A percentile compares a stretch with the other conserved stretches of the same genome.
Evolutionary conservation across 371 early-diverging fungal genomes (phyloP).

Genomic region (Chytridiales sp.): DNA sequence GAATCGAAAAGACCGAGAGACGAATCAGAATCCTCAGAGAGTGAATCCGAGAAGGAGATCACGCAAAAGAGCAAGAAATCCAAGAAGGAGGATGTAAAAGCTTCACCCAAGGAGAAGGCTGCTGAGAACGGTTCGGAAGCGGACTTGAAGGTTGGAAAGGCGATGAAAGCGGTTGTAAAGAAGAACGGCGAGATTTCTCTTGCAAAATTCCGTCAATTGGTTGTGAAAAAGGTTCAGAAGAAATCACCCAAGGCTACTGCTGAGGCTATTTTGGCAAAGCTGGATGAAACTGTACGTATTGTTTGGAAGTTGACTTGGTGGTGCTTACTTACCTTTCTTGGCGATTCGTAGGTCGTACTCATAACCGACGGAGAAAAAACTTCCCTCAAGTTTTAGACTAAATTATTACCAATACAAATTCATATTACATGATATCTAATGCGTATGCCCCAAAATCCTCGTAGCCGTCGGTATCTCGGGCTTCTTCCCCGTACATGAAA

Average conservation of each 20-base stretch:
- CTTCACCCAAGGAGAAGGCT: background rate
- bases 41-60: conserved; percentile 7
- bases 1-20: conserved; percentile 5
- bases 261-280: background rate
- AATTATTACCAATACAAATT: background rate
- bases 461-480: background rate
- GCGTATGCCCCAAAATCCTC: background rate
- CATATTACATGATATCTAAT: background rate
- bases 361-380: conserved; percentile 10
- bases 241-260: background rate
- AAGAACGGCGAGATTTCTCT: conserved; percentile 2
- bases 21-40: background rate
- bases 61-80: conserved; percentile 1
- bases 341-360: background rate
- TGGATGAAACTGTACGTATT: too few species aligned
- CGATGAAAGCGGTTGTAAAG: conserved; percentile 18
- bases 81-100: conserved; percentile 13
- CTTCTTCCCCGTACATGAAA: conserved; percentile 12
- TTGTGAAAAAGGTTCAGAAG: conserved; percentile 14
- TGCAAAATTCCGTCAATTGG: background rate
- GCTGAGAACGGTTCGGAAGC: too few species aligned
- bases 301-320: too few species aligned
- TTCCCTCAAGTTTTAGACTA: background rate
- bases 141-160: conserved; percentile 12
- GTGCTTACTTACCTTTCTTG: too few species aligned